Evolutionary conservation across 805 yeast species (phyloP).

Genomic region (Starmerella vitae): DNA sequence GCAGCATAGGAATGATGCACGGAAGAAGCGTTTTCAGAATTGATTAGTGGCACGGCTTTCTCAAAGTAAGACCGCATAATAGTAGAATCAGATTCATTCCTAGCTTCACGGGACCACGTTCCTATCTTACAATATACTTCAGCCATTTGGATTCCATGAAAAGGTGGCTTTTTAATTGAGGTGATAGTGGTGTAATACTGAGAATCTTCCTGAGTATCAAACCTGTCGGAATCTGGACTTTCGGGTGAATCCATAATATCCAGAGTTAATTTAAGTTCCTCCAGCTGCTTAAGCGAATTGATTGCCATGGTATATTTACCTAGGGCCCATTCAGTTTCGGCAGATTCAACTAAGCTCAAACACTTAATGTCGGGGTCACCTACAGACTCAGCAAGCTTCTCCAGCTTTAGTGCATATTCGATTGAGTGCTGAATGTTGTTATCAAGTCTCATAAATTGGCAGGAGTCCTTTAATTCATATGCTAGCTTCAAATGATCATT

Average conservation of each 20-base stretch:
- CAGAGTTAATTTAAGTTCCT: no score
- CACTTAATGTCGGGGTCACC: neutral
- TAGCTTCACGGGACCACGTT: conserved; percentile 59
- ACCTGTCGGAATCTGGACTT: no score
- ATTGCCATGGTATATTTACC: conserved; percentile 47
- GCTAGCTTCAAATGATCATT: conserved; percentile 1
- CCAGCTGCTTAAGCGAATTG: conserved; percentile 20
- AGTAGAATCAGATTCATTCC: conserved; percentile 48
- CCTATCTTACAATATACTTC: conserved; percentile 25
- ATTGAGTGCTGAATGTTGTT: conserved; percentile 21
- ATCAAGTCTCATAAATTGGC: conserved; percentile 14
- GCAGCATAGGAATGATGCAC: conserved; percentile 50
- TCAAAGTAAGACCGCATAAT: conserved; percentile 47
- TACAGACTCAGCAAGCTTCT: conserved; percentile 3
- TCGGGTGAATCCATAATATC: no score
- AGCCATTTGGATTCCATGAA: neutral
- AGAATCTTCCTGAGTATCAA: no score
- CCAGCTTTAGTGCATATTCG: conserved; percentile 20
- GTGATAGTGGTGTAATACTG: no score
- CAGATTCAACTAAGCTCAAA: conserved; percentile 32
- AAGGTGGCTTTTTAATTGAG: neutral
- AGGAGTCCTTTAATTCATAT: conserved; percentile 6
- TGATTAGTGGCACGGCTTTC: conserved; percentile 28
- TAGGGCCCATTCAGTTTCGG: conserved; percentile 52
- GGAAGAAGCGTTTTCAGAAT: conserved; percentile 24